Evolutionary conservation across 345 rosid genomes (phyloP).

Genomic region (Ceriops decandra): DNA sequence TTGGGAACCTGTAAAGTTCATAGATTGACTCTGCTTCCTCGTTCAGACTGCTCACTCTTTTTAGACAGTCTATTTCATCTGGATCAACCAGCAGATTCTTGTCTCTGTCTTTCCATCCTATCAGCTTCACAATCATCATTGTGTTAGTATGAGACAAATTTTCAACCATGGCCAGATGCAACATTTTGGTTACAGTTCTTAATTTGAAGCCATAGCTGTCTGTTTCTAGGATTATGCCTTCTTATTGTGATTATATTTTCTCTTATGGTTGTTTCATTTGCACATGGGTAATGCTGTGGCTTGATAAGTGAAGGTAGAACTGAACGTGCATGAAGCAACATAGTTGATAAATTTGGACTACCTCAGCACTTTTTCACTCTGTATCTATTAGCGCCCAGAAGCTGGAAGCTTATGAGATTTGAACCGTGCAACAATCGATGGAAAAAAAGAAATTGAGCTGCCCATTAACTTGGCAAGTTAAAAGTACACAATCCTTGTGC

Average conservation of each 20-base stretch:
- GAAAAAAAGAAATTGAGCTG: background rate
- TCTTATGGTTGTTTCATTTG: no score
- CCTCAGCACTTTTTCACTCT: background rate
- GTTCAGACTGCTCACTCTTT: constrained; percentile 58
- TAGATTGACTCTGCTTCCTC: constrained; percentile 77
- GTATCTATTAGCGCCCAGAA: background rate
- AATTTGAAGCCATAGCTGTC: background rate
- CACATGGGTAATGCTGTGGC: no score
- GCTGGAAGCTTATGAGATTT: background rate
- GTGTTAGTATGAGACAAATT: constrained; percentile 21
- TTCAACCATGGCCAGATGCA: background rate
- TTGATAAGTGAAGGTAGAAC: no score
- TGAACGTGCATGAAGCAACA: background rate
- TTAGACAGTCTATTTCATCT: constrained; percentile 67
- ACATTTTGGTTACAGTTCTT: background rate
- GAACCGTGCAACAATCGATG: background rate
- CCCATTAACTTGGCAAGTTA: background rate
- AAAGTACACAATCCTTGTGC: background rate
- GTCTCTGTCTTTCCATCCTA: constrained; percentile 96
- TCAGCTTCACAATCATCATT: constrained; percentile 49
- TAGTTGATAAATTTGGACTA: background rate
- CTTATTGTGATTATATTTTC: no score
- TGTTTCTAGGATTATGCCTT: no score
- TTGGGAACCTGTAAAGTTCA: constrained; percentile 62
- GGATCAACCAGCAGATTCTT: constrained; percentile 85